phyloP scores from a whole-genome alignment of 2,329 filamentous ascomycete species.

The Neonectria neomacrospora region DNA sequence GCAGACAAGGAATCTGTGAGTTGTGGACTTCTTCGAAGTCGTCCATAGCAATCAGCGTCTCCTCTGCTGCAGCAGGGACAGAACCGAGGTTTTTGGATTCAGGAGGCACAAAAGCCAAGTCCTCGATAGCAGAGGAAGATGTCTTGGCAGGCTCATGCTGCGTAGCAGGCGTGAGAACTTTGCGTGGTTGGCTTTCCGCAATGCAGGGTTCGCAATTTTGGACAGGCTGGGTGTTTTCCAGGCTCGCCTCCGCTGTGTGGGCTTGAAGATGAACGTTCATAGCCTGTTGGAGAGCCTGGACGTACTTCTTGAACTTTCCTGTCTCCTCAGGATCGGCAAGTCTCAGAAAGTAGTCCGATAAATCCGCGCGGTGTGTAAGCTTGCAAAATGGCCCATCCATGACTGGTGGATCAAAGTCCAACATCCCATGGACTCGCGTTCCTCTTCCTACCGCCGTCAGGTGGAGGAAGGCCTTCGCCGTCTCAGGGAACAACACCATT shows the following conservation, averaged over 20 bases:
- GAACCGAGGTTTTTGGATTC: not conserved
- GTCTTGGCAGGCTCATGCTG: not conserved
- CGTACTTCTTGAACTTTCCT: constrained; percentile 25
- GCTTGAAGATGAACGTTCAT: constrained; percentile 2
- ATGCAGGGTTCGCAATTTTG: not conserved
- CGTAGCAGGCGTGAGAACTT: not conserved
- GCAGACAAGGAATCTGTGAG: not conserved
- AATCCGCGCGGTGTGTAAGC: constrained; percentile 19
- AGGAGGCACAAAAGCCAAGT: not conserved
- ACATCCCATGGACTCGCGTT: constrained; percentile 30
- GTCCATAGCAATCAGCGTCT: constrained; percentile 25
- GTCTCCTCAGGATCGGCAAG: constrained; percentile 31
- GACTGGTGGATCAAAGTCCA: constrained; percentile 35
- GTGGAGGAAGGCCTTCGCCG: constrained; percentile 33
- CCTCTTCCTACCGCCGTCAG: constrained; percentile 30
- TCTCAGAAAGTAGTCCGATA: constrained; percentile 31
- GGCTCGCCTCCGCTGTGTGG: not conserved
- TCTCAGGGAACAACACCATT: constrained; percentile 31
- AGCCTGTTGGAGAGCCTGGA: constrained; percentile 25
- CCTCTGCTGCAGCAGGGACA: not conserved
- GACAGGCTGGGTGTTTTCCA: not conserved
- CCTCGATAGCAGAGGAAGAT: not conserved
- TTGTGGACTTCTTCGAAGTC: constrained; percentile 24
- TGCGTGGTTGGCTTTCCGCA: not conserved
- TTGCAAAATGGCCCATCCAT: constrained; percentile 39